A percentile compares a stretch with the other conserved stretches of the same genome.
Conservation (phyloP, 1,284 basidiomycete genomes). For the Ustilago hordei region DNA sequence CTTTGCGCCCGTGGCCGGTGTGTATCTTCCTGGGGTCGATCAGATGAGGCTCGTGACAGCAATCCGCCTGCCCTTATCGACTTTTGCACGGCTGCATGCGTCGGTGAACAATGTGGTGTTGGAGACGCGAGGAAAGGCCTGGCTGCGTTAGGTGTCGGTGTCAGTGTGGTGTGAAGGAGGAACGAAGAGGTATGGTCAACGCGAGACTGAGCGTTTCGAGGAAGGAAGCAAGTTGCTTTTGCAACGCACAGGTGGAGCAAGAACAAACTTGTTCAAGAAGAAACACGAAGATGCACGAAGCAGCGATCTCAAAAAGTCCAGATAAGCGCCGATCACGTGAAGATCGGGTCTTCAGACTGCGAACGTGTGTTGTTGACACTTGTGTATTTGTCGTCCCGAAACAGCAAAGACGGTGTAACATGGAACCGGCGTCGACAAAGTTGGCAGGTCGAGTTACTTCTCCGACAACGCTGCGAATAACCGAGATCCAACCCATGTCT, state of each 20-base stretch:
- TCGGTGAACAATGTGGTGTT: neutral
- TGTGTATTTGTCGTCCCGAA: neutral
- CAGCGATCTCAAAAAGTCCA: conserved; percentile 18
- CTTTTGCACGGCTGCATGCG: neutral
- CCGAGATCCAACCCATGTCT: too few species aligned
- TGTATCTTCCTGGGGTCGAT: neutral
- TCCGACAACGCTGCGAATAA: too few species aligned
- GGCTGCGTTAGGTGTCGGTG: neutral
- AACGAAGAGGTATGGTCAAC: neutral
- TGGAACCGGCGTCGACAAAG: neutral
- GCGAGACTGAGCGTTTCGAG: neutral
- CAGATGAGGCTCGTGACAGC: neutral
- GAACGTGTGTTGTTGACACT: conserved; percentile 12
- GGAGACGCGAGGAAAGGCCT: neutral
- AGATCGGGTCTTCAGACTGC: conserved; percentile 16
- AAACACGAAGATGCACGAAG: conserved; percentile 12
- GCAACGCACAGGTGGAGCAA: neutral
- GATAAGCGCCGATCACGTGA: conserved; percentile 31
- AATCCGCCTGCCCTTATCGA: neutral
- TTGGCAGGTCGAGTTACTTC: neutral
- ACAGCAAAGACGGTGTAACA: neutral
- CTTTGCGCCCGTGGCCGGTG: neutral
- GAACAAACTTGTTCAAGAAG: neutral
- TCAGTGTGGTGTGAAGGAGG: neutral
- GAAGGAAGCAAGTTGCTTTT: neutral